phyloP scores from a whole-genome alignment of 148 eudicot genomes.

The Dianthus caryophyllus region DNA sequence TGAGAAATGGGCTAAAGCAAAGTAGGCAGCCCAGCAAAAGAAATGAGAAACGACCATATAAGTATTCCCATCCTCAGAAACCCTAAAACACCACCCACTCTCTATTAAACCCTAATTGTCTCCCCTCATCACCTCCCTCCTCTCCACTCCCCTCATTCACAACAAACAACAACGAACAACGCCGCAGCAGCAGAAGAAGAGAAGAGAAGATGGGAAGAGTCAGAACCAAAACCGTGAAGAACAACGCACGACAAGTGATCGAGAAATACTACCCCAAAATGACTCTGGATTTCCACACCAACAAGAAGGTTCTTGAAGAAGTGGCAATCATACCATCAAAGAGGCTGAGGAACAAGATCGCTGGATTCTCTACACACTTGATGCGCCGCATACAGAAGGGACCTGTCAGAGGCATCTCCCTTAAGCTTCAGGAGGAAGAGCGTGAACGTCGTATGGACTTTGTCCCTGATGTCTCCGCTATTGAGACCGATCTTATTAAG shows the following conservation, averaged over 20 bases:
- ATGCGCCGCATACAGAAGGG: constrained; percentile 51
- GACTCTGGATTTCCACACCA: constrained; percentile 50
- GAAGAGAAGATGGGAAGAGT: constrained; percentile 39
- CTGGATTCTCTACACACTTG: constrained; percentile 46
- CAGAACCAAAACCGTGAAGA: constrained; percentile 42
- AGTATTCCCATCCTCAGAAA: too few species aligned
- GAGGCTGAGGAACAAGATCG: constrained; percentile 51
- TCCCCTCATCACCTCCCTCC: too few species aligned
- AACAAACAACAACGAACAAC: too few species aligned
- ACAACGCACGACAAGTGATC: constrained; percentile 37
- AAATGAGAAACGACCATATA: too few species aligned
- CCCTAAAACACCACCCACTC: too few species aligned
- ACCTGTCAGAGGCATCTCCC: constrained; percentile 42
- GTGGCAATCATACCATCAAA: constrained; percentile 48
- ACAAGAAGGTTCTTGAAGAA: constrained; percentile 48
- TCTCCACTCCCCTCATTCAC: too few species aligned
- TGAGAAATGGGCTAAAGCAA: too few species aligned
- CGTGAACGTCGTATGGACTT: constrained; percentile 49
- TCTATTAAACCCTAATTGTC: too few species aligned
- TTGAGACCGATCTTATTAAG: constrained; percentile 22
- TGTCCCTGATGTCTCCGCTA: constrained; percentile 43
- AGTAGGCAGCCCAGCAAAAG: too few species aligned
- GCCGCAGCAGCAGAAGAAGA: too few species aligned
- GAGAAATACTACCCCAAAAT: constrained; percentile 42
- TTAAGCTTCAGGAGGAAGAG: constrained; percentile 46